These are phyloP conservation scores for Asterophora lycoperdoides DNA, from an alignment of 768 basidiomycete genomes.

Conservation along the genomic window DNA sequence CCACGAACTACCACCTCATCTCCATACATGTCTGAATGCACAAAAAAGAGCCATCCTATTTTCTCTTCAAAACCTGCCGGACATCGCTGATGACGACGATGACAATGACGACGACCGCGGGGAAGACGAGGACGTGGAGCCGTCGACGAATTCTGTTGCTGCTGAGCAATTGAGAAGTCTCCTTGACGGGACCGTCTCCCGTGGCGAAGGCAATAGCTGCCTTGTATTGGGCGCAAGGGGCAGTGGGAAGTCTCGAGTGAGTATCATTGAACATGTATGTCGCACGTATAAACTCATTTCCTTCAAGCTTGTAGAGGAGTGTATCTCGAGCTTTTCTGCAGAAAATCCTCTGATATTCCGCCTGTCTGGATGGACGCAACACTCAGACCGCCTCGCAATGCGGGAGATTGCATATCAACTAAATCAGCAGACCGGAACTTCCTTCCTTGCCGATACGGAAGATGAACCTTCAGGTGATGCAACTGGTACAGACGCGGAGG, in stretches of 20 bases:
- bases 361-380: slow-evolving; percentile 82
- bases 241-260: slow-evolving; percentile 79
- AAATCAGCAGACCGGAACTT: slow-evolving; percentile 65
- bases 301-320: slow-evolving; percentile 56
- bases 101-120: slow-evolving; percentile 9
- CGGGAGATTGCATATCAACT: slow-evolving; percentile 89
- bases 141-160: slow-evolving; percentile 48
- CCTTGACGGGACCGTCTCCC: slow-evolving; percentile 64
- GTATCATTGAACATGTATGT: slow-evolving; percentile 13
- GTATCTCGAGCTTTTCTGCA: slow-evolving; percentile 41
- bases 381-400: slow-evolving; percentile 85
- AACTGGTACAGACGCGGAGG: slow-evolving; percentile 31
- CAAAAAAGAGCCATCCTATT: slow-evolving; percentile 58
- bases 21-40: slow-evolving; percentile 41
- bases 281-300: slow-evolving; percentile 4
- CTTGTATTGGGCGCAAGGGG: slow-evolving; percentile 81
- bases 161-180: slow-evolving; percentile 57
- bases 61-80: slow-evolving; percentile 33
- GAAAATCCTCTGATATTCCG: slow-evolving; percentile 66
- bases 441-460: slow-evolving; percentile 42
- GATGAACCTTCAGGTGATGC: slow-evolving; percentile 29
- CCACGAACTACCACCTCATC: slow-evolving; percentile 33
- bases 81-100: slow-evolving; percentile 1
- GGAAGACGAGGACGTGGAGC: slow-evolving; percentile 24
- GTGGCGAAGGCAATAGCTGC: slow-evolving; percentile 94